Base-by-base conservation (phyloP, 495 filamentous ascomycete genomes). In the Tuber aestivum region DNA sequence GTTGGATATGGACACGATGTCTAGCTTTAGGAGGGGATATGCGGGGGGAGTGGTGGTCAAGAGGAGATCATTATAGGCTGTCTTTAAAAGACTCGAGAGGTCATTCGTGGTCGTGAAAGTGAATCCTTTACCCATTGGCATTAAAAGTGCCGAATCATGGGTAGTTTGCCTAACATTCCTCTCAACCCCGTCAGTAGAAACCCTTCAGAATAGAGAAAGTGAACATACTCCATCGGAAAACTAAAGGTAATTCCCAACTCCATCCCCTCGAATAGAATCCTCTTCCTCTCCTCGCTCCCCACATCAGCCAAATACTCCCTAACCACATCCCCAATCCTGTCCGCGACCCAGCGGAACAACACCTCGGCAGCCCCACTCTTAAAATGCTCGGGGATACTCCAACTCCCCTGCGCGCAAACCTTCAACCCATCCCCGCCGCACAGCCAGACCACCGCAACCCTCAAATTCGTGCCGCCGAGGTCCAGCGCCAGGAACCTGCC, bases 91-190 rank as follows among this genome's bases (percentile, higher is more conserved):
- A 27, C 89, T 87, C 16, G 89, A 90, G 21, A 96, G 88, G 77
- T 95, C 89, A 38, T 93, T 86, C 61, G 91, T 88, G 3, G 89
- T 90, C 0, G 88, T 90, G 69, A 95, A 92, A 41, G 91, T 90
- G 78, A 95, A 96, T 37, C 93, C 93, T 84, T 96, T 95, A 41
- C 93, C 93, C 92, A 94, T 94, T 9, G 91, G 88, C 91, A 94
- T 93, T 56, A 96, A 84, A 8, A 90, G 91, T 16, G 93, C 93
- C 76, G 93, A 89, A 23, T 91, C 87, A 70, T 95, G 86, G 37
- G 91, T 90, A 74, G 88, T 87, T 87, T 96, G 93, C 82, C 92
- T 94, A 77, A 9, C 38, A 20, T 69, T 75, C 77, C 48, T 79
- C 48, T 27, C 48, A n/a, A 77, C 84, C 71, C 74, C 69, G 74